Conservation (phyloP, 129 eudicot genomes). For the Flaveria ramosissima region DNA sequence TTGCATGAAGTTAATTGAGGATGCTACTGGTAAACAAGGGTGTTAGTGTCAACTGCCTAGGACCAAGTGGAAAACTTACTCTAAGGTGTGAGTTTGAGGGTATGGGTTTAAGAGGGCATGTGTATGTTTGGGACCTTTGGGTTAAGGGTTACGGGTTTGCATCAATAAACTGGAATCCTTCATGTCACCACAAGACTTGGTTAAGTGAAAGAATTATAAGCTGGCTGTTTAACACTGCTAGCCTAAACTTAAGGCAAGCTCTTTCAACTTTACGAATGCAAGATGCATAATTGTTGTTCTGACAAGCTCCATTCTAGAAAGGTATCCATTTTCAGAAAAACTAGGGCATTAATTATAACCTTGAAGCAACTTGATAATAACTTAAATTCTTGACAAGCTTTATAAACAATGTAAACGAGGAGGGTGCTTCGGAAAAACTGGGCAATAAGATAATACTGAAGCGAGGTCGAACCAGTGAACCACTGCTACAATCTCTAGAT, state of each 20-base stretch:
- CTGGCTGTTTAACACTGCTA: not conserved
- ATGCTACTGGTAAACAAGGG: not conserved
- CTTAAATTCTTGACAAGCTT: not conserved
- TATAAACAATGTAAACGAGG: not conserved
- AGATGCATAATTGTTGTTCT: constrained; percentile 9
- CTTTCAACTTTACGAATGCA: not conserved
- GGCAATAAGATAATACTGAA: not conserved
- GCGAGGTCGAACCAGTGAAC: not conserved
- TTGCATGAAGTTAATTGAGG: not conserved
- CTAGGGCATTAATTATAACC: not conserved
- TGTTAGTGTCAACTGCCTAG: not conserved
- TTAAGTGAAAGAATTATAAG: not conserved
- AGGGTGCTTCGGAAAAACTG: not conserved
- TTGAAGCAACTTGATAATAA: not conserved
- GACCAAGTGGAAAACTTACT: not conserved
- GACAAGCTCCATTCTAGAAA: constrained; percentile 2
- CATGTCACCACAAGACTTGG: not conserved
- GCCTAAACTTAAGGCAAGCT: constrained; percentile 17
- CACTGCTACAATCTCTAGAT: constrained; percentile 3
- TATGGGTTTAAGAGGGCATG: not conserved
- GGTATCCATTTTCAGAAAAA: not conserved
- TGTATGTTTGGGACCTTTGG: not conserved
- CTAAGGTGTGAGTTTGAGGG: not conserved
- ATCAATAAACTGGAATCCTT: not conserved
- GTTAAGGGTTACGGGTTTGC: not conserved